Evolutionary conservation across 1,284 basidiomycete genomes (phyloP).

Genomic region (Sanguinoderma infundibulare): DNA sequence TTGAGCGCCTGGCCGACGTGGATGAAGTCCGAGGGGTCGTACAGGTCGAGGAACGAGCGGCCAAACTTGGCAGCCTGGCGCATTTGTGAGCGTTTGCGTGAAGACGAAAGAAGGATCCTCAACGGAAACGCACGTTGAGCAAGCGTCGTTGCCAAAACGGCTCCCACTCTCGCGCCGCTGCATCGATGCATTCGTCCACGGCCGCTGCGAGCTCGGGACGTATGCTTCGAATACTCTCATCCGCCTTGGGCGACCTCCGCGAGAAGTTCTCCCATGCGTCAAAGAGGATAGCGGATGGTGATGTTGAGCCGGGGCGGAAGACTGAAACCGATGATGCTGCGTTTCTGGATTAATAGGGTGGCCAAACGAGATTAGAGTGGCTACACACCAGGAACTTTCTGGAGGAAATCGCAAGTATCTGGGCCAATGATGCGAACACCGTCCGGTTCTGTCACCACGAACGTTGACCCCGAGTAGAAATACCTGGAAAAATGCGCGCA

Average conservation of each 20-base stretch:
- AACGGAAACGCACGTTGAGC: slow-evolving; percentile 67
- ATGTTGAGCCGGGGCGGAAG: slow-evolving; percentile 91
- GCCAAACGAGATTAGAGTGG: neutral
- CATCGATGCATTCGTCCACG: slow-evolving; percentile 92
- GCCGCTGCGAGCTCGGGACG: slow-evolving; percentile 85
- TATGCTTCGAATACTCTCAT: slow-evolving; percentile 91
- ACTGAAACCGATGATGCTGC: slow-evolving; percentile 79
- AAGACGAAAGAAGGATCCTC: neutral
- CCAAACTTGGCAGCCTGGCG: slow-evolving; percentile 92
- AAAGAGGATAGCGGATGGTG: slow-evolving; percentile 89
- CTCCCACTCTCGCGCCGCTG: slow-evolving; percentile 93
- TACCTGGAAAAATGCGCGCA: slow-evolving; percentile 54
- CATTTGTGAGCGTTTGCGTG: neutral
- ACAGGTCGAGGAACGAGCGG: slow-evolving; percentile 89
- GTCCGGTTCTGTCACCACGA: slow-evolving; percentile 86
- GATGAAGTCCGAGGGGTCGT: slow-evolving; percentile 91
- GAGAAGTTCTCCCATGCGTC: slow-evolving; percentile 93
- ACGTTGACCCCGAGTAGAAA: slow-evolving; percentile 77
- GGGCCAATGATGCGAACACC: slow-evolving; percentile 85
- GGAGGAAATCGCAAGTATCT: slow-evolving; percentile 86
- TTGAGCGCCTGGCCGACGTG: slow-evolving; percentile 91
- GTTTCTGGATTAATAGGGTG: slow-evolving; percentile 14
- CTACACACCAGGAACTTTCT: slow-evolving; percentile 86
- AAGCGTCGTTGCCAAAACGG: slow-evolving; percentile 87
- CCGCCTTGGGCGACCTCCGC: slow-evolving; percentile 84